Base-by-base conservation (phyloP, 2,329 filamentous ascomycete species). In the Exophiala viscosa region DNA sequence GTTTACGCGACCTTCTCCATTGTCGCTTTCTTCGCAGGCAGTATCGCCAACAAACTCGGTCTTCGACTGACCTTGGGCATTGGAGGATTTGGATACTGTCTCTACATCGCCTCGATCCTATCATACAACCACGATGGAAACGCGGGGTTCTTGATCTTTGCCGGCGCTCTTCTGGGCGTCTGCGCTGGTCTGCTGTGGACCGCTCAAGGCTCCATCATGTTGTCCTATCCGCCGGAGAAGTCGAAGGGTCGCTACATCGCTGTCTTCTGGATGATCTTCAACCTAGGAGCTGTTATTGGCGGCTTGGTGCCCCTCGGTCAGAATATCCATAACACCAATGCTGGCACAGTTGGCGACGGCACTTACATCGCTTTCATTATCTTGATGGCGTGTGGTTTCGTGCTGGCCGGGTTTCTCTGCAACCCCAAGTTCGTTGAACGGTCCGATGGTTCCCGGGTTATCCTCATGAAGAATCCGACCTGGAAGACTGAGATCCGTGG, bases 231-330 rank as follows among this genome's bases (percentile, higher is more conserved):
- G 3, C 75, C 81, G 8, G 89, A 93, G 71, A 69, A 79, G 41
- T 78, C 80, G 58, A 93, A 93, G 76, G 89, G 89, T 46, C 81
- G 84, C 55, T 93, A 90, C 70, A 91, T 93, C 67, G 86, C 86
- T 58, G 84, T 81, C 76, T 93, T 93, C 73, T 93, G 89, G 89
- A 82, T 87, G 70, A 91, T 95, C 65, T 93, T 93, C 80, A 93
- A 93, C 73, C 69, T 88, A 55, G 89, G 89, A 60, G 88, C 83
- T 62, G 88, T 92, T 60, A 87, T 93, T 65, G 89, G 89, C 60
- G 82, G 83, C 65, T 64, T 81, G 70, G 76, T 76, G 28, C 73
- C 74, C 3, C 66, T 77, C 5, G 73, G 69, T 11, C 69, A 76
- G 55, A 77, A 76, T 42, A 64, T 76, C 50, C 70, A 76, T 52